Evolutionary conservation across 2,329 filamentous ascomycete species (phyloP).

Genomic region (Paecilomyces dactylethromorphus): DNA sequence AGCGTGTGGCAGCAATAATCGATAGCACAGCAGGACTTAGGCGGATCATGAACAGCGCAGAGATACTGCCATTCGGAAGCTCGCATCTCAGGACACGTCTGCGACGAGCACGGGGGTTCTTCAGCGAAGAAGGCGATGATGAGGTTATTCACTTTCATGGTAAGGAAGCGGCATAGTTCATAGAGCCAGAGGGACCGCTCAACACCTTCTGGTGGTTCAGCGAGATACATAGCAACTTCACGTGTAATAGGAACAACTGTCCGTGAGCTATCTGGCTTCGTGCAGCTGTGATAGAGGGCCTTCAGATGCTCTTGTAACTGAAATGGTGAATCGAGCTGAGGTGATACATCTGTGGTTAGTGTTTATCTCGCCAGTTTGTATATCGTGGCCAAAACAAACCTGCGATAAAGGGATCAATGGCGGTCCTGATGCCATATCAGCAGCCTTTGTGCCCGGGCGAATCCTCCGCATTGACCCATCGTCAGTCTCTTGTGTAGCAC

Average conservation of each 20-base stretch:
- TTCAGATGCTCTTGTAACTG: slow-evolving; percentile 96
- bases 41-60: slow-evolving; percentile 93
- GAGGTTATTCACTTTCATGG: slow-evolving; percentile 86
- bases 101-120: slow-evolving; percentile 75
- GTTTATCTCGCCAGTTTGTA: slow-evolving; percentile 2
- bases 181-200: slow-evolving; percentile 93
- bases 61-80: slow-evolving; percentile 99
- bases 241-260: slow-evolving; percentile 67
- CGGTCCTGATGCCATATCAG: slow-evolving; percentile 87
- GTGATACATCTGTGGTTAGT: slow-evolving; percentile 1
- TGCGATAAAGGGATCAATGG: slow-evolving; percentile 79
- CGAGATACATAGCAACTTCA: slow-evolving; percentile 66
- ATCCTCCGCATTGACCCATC: slow-evolving; percentile 76
- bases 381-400: slow-evolving; percentile 44
- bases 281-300: slow-evolving; percentile 79
- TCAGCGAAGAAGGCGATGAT: slow-evolving; percentile 92
- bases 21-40: slow-evolving; percentile 95
- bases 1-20: slow-evolving; percentile 99
- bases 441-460: slow-evolving; percentile 84
- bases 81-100: slow-evolving; percentile 95
- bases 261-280: slow-evolving; percentile 51
- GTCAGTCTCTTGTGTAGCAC: slow-evolving; percentile 54
- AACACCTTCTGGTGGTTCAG: slow-evolving; percentile 71
- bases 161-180: slow-evolving; percentile 93
- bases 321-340: slow-evolving; percentile 89